These are phyloP conservation scores for Fusarium robinianum DNA, from an alignment of 2,329 filamentous ascomycete species.

Conservation along the genomic window DNA sequence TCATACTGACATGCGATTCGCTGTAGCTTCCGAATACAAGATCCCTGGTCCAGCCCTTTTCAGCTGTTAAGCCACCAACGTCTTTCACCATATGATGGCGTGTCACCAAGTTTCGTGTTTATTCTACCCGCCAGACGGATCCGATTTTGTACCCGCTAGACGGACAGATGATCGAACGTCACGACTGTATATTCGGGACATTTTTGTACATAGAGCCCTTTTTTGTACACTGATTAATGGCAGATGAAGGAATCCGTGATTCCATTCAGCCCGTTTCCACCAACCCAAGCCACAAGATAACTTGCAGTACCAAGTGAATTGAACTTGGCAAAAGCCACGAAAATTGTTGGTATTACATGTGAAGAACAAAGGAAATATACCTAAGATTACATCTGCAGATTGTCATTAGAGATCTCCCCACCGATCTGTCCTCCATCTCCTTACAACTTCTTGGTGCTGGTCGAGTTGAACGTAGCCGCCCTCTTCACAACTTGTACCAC, in stretches of 20 bases:
- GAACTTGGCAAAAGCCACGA: not conserved
- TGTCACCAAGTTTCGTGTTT: too few relatives aligned
- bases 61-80: slow-evolving; percentile 43
- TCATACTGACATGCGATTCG: slow-evolving; percentile 1
- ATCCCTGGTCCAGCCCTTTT: slow-evolving; percentile 55
- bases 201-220: slow-evolving; percentile 12
- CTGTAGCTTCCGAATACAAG: slow-evolving; percentile 46
- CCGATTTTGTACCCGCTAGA: slow-evolving; percentile 9
- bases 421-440: not conserved
- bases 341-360: too few relatives aligned
- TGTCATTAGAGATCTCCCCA: too few relatives aligned
- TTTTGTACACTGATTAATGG: slow-evolving; percentile 12
- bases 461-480: slow-evolving; percentile 28
- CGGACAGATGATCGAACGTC: slow-evolving; percentile 3
- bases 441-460: slow-evolving; percentile 10
- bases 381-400: too few relatives aligned
- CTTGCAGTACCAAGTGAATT: not conserved
- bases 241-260: slow-evolving; percentile 5
- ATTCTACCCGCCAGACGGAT: slow-evolving; percentile 17
- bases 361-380: too few relatives aligned
- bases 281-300: not conserved
- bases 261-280: not conserved
- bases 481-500: slow-evolving; percentile 28
- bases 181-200: slow-evolving; percentile 11
- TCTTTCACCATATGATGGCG: not conserved